Evolutionary conservation across 1,284 basidiomycete species (phyloP), one percentile per base, ranked within the genome.

Genomic region (Anthracocystis panici-leucophaei): DNA sequence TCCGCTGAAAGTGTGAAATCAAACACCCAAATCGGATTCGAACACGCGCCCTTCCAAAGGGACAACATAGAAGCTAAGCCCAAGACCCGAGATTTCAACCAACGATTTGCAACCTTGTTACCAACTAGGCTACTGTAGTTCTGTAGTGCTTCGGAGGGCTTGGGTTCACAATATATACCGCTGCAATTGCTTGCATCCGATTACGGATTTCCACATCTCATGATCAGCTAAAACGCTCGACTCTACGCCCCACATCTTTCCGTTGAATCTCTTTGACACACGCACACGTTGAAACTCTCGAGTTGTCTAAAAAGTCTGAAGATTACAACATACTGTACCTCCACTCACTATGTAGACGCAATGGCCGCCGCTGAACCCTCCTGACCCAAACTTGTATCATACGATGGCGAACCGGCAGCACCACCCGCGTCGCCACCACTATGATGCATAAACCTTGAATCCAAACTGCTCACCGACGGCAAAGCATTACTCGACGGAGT

Each of bases 401-500:
- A 69, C 23, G 41, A 51, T 20, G 66, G 66, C 52, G 60, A 69
- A 2, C 52, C 58, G 1, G 42, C 18, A 31, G 16, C 54, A 14
- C 48, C 57, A 29, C n/a, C 41, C 10, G 42, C 25, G 16, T 42
- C 48, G 7, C 38, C 31, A 52, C 50, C 40, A 27, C 18, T 23
- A 6, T 41, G 27, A 42, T 55, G 44, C 27, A 21, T 42, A 10
- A 16, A 44, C 16, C 65, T 27, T 44, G 57, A 56, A 31, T 66
- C 65, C 21, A 38, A 18, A 14, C 41, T 62, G 10, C 49, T 35
- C n/a, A 44, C 38, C 12, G 57, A 14, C 1, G 62, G 44, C 21
- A 70, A 31, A 4, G 50, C 62, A n/a, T 57, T 46, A 25, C n/a
- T 57, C 23, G 62, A 65, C 5, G 54, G 42, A 2, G 51, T 57